These are phyloP conservation scores for Larix kaempferi DNA, from an alignment of 75 land plant species.

Conservation along the genomic window DNA sequence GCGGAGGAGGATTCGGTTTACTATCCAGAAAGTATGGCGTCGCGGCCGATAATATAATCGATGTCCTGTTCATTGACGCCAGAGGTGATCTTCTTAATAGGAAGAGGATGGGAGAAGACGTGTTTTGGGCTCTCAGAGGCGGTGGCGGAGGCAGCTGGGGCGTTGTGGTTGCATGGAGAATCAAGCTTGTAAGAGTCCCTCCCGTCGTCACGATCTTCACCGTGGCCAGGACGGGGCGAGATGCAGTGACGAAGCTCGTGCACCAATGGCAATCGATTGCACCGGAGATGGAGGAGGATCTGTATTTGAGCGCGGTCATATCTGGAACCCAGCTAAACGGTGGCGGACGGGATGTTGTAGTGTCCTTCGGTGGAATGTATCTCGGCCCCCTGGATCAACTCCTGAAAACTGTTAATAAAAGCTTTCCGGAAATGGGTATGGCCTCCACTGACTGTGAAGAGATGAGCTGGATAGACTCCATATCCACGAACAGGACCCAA, in stretches of 20 bases:
- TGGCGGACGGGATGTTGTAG: no score
- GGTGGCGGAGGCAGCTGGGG: slow-evolving; percentile 44
- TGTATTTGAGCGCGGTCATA: slow-evolving; percentile 13
- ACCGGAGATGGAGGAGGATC: slow-evolving; percentile 10
- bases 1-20: slow-evolving; percentile 53
- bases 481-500: not conserved
- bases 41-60: slow-evolving; percentile 43
- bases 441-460: not conserved
- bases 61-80: slow-evolving; percentile 31
- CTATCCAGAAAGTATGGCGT: slow-evolving; percentile 32
- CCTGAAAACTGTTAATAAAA: not conserved
- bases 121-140: slow-evolving; percentile 34
- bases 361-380: not conserved
- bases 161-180: slow-evolving; percentile 22
- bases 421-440: slow-evolving; percentile 12
- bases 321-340: no score
- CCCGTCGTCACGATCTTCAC: slow-evolving; percentile 14
- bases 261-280: slow-evolving; percentile 21
- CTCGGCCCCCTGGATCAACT: not conserved
- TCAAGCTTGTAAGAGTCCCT: slow-evolving; percentile 21
- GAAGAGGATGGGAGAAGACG: slow-evolving; percentile 23
- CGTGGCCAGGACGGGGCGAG: slow-evolving; percentile 8
- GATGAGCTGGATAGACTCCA: slow-evolving; percentile 7
- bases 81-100: slow-evolving; percentile 18
- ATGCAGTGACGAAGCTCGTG: slow-evolving; percentile 11